phyloP scores from a whole-genome alignment of 2,329 filamentous ascomycete species.

The Fusarium anthophilum region DNA sequence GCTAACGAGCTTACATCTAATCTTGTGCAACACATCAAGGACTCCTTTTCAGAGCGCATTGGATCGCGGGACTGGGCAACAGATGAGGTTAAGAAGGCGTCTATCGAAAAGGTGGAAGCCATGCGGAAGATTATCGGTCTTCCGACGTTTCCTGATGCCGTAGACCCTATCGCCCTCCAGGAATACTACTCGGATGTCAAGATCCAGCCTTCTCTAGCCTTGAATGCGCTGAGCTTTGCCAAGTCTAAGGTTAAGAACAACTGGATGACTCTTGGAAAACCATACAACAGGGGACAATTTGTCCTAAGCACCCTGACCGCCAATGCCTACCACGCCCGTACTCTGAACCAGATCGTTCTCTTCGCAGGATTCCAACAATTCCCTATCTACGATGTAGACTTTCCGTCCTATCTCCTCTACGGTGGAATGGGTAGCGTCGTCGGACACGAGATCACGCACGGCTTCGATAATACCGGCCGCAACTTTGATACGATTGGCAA shows the following conservation, averaged over 20 bases:
- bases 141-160: constrained; percentile 69
- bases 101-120: constrained; percentile 71
- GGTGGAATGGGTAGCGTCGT: constrained; percentile 74
- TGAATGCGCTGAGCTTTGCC: constrained; percentile 64
- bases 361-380: constrained; percentile 70
- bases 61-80: constrained; percentile 72
- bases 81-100: constrained; percentile 65
- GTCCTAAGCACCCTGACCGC: constrained; percentile 67
- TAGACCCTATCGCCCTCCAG: constrained; percentile 64
- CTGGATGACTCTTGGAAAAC: constrained; percentile 69
- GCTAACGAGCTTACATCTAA: constrained; percentile 70
- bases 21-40: constrained; percentile 76
- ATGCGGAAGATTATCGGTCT: constrained; percentile 76
- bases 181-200: constrained; percentile 65
- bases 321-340: constrained; percentile 73
- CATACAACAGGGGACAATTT: constrained; percentile 69
- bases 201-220: constrained; percentile 63
- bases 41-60: constrained; percentile 69
- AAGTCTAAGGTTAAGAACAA: constrained; percentile 57
- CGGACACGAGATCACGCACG: constrained; percentile 76
- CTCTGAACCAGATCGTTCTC: constrained; percentile 74
- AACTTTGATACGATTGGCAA: constrained; percentile 73
- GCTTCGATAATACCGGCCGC: constrained; percentile 73
- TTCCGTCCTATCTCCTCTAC: constrained; percentile 73
- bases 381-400: constrained; percentile 69